Percentiles rank a stretch among this genome's conserved stretches.
These are phyloP conservation scores for Entophlyctis luteolus DNA, from an alignment of 192 early-diverging fungal species.

Conservation along the genomic window DNA sequence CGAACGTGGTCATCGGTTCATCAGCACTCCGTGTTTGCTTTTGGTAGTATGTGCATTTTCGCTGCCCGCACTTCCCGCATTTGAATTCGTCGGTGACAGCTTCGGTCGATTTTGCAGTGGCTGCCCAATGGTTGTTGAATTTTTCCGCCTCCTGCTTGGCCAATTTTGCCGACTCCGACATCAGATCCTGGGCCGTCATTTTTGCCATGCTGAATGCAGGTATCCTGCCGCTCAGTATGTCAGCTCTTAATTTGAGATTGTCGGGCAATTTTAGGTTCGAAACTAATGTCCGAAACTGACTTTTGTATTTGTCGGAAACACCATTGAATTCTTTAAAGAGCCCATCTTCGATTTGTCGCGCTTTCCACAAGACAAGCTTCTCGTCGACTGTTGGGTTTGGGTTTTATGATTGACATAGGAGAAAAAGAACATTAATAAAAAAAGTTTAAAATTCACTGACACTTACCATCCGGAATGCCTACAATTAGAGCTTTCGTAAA, in stretches of 20 bases:
- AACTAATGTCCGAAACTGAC: slow-evolving; percentile 21
- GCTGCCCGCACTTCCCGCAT: slow-evolving; percentile 86
- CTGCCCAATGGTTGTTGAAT: slow-evolving; percentile 71
- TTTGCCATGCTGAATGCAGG: background rate
- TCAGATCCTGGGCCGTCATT: slow-evolving; percentile 71
- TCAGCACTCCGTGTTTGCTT: slow-evolving; percentile 96
- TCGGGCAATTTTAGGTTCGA: slow-evolving; percentile 24
- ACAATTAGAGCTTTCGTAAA: slow-evolving; percentile 6
- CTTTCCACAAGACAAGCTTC: slow-evolving; percentile 12
- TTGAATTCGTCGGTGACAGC: slow-evolving; percentile 91
- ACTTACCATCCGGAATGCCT: slow-evolving; percentile 12
- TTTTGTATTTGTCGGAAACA: slow-evolving; percentile 19
- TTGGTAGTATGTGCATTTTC: slow-evolving; percentile 89
- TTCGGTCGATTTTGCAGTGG: slow-evolving; percentile 64
- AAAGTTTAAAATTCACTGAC: background rate
- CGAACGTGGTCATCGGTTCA: slow-evolving; percentile 84
- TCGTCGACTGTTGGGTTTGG: background rate
- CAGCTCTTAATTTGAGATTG: slow-evolving; percentile 12
- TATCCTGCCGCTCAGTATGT: slow-evolving; percentile 9
- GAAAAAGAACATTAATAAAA: background rate
- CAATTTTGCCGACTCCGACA: slow-evolving; percentile 75
- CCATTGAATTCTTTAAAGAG: slow-evolving; percentile 13
- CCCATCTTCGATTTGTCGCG: slow-evolving; percentile 19
- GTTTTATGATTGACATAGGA: background rate
- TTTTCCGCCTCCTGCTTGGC: slow-evolving; percentile 67